Evolutionary conservation across 768 basidiomycete genomes (phyloP), one percentile per base, ranked within the genome.

Genomic region (Mycena vitilis): DNA sequence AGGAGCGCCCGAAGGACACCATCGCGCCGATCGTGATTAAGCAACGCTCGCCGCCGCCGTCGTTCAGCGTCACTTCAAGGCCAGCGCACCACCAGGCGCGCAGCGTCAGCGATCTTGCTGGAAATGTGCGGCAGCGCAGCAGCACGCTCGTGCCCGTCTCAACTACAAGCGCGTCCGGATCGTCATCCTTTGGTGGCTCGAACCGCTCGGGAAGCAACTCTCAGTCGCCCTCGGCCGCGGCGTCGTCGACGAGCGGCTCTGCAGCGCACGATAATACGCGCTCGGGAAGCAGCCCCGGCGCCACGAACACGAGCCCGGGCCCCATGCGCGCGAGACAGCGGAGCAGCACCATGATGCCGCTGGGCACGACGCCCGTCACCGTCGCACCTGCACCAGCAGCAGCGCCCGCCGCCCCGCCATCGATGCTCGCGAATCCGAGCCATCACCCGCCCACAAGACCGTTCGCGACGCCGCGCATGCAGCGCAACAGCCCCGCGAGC

Each of bases 401-500:
- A 12, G 47, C 47, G 9, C 36, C 20, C 60, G 5, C 10, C 51
- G 40, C 30, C 52, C 7, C 4, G 70, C 68, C 69, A 70, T 48
- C 70, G 72, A 15, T 68, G 75, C 25, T 65, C 75, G 70, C 82
- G 84, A 5, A 79, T 77, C 64, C 63, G 25, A 44, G 45, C 10
- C 87, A 30, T 30, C 30, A 30, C 30, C 30, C 30, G 30, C 30
- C 30, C 3, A 30, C 30, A 30, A 30, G 86, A 67, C 92, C 92
- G 8, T 94, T 93, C 75, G 88, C 81, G 8, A 72, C 78, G 22
- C 63, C 64, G 36, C 45, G 63, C 42, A 79, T 74, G 56, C 75
- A 81, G 36, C 81, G 90, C 15, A 86, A 91, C 66, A 94, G 92
- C 73, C 93, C 93, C 15, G 91, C 91, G 15, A 95, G 93, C 75